Evolutionary conservation across 2,329 filamentous ascomycete species (phyloP), one percentile per base, ranked within the genome.

Genomic region (Pseudopithomyces maydicus): DNA sequence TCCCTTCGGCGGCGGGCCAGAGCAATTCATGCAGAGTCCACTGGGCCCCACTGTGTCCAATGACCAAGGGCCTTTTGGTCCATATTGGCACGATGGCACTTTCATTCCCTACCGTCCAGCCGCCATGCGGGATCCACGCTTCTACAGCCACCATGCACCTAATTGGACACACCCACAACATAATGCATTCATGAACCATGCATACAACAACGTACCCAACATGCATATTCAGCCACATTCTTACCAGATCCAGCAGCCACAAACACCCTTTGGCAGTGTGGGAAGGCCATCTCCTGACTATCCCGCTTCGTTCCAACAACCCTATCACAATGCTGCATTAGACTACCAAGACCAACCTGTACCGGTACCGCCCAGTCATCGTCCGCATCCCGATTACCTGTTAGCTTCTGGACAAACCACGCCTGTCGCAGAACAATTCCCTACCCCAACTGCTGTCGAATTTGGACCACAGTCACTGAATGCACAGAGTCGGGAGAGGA

Each of bases 381-480:
- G 61, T 17, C 45, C 67, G 19, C 57, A 51, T 42, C 65, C 63
- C 6, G 69, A 74, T 32, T 65, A 50, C 23, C 42, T 53, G 3
- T 15, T 67, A 22, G 61, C 70, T 15, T 73, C 72, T 54, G 70
- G 68, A 6, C 72, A 74, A 49, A 59, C 66, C 1, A 72, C 68
- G 3, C 70, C 71, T 41, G 52, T 70, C 1, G 54, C 66, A 43
- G 68, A 70, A 29, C 61, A 66, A 14, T 59, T 62, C 10, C 54
- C 67, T 2, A 43, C 58, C 1, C 55, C 59, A 6, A 64, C 62
- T 1, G 59, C 72, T 14, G 42, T 65, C 22, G 79, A 81, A 36
- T 79, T 74, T 55, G 77, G 75, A 2, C 62, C 77, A 2, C 69
- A 73, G n/a, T 79, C 78, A 15, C 69, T 71, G 6, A 79, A 79